phyloP scores from a whole-genome alignment of 2,329 filamentous ascomycete species.

The Amauroascus verrucosus region DNA sequence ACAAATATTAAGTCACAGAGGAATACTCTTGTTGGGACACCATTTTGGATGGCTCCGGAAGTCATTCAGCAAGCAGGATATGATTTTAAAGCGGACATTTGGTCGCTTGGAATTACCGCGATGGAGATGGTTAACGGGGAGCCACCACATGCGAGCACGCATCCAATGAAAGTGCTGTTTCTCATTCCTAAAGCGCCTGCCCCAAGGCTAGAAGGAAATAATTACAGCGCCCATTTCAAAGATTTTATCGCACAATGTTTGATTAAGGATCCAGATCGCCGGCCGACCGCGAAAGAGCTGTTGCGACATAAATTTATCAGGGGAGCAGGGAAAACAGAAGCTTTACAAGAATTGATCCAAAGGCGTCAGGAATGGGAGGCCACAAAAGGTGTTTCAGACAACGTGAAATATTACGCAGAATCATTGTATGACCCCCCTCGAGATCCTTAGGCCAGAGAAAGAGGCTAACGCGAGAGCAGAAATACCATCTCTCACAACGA shows the following conservation, averaged over 20 bases:
- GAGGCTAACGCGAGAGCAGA: constrained; percentile 26
- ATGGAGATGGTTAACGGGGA: constrained; percentile 84
- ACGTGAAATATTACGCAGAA: constrained; percentile 85
- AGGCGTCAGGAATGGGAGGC: constrained; percentile 75
- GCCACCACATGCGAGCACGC: constrained; percentile 73
- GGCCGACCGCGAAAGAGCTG: constrained; percentile 77
- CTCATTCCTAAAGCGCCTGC: constrained; percentile 81
- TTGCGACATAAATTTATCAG: constrained; percentile 81
- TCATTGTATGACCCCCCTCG: constrained; percentile 51
- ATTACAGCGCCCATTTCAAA: constrained; percentile 82
- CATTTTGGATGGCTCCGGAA: constrained; percentile 95
- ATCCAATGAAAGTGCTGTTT: constrained; percentile 90
- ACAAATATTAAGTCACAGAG: constrained; percentile 96
- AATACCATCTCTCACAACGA: constrained; percentile 53
- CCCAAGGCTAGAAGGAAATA: constrained; percentile 66
- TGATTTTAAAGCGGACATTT: constrained; percentile 87
- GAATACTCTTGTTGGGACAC: constrained; percentile 94
- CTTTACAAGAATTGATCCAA: constrained; percentile 72
- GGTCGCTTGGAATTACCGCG: constrained; percentile 84
- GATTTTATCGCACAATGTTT: constrained; percentile 87
- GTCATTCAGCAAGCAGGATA: constrained; percentile 79
- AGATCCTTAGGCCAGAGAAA: background rate
- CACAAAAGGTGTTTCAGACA: constrained; percentile 55
- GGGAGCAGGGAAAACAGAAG: constrained; percentile 76
- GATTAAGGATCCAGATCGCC: constrained; percentile 77